Conservation (phyloP, 2,329 filamentous ascomycete genomes). For the Pseudogymnoascus destructans region DNA sequence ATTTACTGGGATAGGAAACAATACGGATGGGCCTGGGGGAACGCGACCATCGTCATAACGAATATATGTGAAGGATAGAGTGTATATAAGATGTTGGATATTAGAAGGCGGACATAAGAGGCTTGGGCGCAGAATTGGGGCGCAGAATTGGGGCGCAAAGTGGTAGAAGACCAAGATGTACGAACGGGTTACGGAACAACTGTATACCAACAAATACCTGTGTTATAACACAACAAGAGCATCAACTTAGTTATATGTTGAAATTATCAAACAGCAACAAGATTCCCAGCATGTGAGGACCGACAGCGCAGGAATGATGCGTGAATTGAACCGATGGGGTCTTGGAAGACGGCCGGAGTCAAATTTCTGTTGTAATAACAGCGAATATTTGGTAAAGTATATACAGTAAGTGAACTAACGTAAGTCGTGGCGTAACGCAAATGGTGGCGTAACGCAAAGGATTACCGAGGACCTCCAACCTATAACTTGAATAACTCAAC, state of each 20-base stretch:
- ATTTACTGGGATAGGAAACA: slow-evolving; percentile 32
- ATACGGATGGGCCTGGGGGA: not conserved
- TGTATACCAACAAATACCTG: slow-evolving; percentile 3
- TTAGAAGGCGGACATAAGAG: not conserved
- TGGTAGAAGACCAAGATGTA: not conserved
- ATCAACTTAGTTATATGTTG: not conserved
- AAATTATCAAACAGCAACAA: not conserved
- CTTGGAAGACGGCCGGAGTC: not conserved
- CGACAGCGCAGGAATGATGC: not conserved
- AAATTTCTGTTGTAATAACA: not conserved
- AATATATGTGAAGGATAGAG: not conserved
- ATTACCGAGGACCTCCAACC: too few species aligned
- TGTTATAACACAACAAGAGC: not conserved
- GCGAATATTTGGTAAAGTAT: not conserved
- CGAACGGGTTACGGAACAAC: not conserved
- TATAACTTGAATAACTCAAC: too few species aligned
- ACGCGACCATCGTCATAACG: not conserved
- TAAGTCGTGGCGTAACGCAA: too few species aligned
- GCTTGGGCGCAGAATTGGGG: not conserved
- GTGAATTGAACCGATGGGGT: not conserved
- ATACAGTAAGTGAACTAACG: slow-evolving; percentile 8
- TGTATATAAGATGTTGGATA: slow-evolving; percentile 6
- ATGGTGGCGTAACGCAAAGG: too few species aligned
- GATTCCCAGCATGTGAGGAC: not conserved
- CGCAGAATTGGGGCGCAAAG: too few species aligned